These are phyloP conservation scores for Babesia caballi DNA, from an alignment of 169 alveolate species.

Conservation along the genomic window DNA sequence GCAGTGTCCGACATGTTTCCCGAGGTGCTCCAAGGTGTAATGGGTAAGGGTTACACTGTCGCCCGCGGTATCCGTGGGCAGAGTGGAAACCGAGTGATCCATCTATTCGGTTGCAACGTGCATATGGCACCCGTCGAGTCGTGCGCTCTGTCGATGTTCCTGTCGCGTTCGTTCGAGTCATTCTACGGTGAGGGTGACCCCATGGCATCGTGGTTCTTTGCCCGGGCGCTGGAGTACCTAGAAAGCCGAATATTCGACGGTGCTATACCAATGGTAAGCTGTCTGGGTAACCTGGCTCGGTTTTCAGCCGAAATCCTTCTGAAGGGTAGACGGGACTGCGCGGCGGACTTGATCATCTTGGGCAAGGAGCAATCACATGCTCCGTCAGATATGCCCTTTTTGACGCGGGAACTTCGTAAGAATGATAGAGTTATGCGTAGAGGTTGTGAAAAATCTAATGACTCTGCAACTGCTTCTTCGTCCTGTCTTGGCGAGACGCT, in stretches of 20 bases:
- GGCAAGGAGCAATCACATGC: constrained; percentile 4
- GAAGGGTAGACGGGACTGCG: constrained; percentile 41
- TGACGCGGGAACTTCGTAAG: not conserved
- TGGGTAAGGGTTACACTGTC: constrained; percentile 46
- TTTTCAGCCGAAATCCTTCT: constrained; percentile 26
- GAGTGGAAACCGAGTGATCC: constrained; percentile 24
- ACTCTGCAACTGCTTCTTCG: not conserved
- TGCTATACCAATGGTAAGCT: constrained; percentile 18
- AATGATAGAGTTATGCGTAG: no score
- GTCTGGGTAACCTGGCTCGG: constrained; percentile 47
- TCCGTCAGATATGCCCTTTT: constrained; percentile 12
- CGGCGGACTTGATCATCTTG: constrained; percentile 45
- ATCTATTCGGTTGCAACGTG: constrained; percentile 33
- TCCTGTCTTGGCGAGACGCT: not conserved
- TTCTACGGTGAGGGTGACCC: constrained; percentile 62
- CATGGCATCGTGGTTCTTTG: constrained; percentile 58
- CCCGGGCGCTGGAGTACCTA: constrained; percentile 47
- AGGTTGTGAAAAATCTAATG: no score
- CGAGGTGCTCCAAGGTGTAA: constrained; percentile 34
- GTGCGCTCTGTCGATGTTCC: constrained; percentile 46
- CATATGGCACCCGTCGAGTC: constrained; percentile 64
- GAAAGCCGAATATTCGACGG: constrained; percentile 50
- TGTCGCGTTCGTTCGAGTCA: constrained; percentile 19
- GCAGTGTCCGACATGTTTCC: constrained; percentile 61
- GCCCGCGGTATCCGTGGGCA: constrained; percentile 21